Conservation (phyloP, 306 rosid genomes). For the Datisca glomerata region DNA sequence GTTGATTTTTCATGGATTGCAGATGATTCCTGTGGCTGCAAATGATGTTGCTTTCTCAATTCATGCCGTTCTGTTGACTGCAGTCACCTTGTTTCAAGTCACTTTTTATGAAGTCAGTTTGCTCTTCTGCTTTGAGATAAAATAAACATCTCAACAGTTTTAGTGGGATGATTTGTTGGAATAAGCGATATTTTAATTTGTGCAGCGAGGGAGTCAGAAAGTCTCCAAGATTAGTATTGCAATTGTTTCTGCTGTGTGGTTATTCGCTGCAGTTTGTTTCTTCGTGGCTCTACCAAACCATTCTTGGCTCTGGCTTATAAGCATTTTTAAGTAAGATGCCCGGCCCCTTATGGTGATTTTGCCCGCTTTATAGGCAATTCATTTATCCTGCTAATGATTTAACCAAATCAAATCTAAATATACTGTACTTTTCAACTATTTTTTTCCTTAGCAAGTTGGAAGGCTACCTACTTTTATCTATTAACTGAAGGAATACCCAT, state of each 20-base stretch:
- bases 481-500: too few relatives aligned
- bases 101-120: slow-evolving; percentile 50
- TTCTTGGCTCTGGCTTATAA: slow-evolving; percentile 86
- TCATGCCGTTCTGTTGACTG: slow-evolving; percentile 77
- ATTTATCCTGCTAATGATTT: too few relatives aligned
- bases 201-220: slow-evolving; percentile 72
- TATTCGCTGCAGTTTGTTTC: slow-evolving; percentile 53
- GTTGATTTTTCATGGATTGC: slow-evolving; percentile 12
- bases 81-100: slow-evolving; percentile 57
- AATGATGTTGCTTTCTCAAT: slow-evolving; percentile 86
- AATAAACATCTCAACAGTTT: not conserved
- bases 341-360: too few relatives aligned
- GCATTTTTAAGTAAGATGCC: slow-evolving; percentile 60
- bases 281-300: slow-evolving; percentile 57
- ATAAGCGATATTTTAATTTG: not conserved
- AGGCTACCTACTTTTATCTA: too few relatives aligned
- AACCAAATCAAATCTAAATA: too few relatives aligned
- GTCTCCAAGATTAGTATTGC: slow-evolving; percentile 44
- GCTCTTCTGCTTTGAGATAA: not conserved
- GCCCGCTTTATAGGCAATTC: too few relatives aligned
- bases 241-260: slow-evolving; percentile 52
- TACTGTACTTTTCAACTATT: too few relatives aligned
- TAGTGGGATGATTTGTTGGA: not conserved
- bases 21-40: slow-evolving; percentile 98
- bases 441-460: too few relatives aligned